Conservation (phyloP, 345 rosid genomes). For the Crucihimalaya himalaica region DNA sequence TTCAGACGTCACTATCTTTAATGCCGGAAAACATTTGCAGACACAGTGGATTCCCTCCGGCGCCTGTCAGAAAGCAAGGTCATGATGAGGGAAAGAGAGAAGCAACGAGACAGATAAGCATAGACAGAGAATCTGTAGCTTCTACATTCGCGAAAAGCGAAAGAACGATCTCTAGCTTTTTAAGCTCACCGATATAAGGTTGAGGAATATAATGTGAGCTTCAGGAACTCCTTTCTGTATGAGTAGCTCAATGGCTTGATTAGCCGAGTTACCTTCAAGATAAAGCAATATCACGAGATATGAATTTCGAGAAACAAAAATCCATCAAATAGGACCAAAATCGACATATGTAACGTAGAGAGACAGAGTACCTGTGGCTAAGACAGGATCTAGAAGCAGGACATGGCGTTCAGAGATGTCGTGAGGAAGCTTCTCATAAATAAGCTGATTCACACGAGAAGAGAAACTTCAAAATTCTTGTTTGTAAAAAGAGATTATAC, state of each 20-base stretch:
- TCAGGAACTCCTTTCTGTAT: conserved; percentile 96
- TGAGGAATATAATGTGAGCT: conserved; percentile 91
- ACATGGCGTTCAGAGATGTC: conserved; percentile 97
- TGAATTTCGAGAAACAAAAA: neutral
- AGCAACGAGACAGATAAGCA: too few species aligned
- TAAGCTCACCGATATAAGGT: conserved; percentile 81
- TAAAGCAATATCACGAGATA: conserved; percentile 6
- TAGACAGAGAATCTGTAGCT: too few species aligned
- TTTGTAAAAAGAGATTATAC: neutral
- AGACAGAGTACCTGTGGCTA: conserved; percentile 69
- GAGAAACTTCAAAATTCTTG: neutral
- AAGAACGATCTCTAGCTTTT: neutral
- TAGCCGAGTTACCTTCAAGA: conserved; percentile 87
- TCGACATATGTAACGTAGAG: neutral
- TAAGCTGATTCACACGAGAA: conserved; percentile 55
- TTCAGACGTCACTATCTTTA: conserved; percentile 94
- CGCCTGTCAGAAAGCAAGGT: conserved; percentile 52
- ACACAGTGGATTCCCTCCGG: conserved; percentile 98
- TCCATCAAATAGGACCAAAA: neutral
- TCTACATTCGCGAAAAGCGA: conserved; percentile 22
- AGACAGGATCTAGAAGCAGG: conserved; percentile 95
- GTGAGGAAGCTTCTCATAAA: conserved; percentile 94
- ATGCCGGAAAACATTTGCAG: conserved; percentile 76
- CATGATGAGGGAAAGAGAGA: neutral
- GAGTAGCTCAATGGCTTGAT: conserved; percentile 89